Conservation (phyloP, 2,329 filamentous ascomycete genomes). For the Hypomyces perniciosus region DNA sequence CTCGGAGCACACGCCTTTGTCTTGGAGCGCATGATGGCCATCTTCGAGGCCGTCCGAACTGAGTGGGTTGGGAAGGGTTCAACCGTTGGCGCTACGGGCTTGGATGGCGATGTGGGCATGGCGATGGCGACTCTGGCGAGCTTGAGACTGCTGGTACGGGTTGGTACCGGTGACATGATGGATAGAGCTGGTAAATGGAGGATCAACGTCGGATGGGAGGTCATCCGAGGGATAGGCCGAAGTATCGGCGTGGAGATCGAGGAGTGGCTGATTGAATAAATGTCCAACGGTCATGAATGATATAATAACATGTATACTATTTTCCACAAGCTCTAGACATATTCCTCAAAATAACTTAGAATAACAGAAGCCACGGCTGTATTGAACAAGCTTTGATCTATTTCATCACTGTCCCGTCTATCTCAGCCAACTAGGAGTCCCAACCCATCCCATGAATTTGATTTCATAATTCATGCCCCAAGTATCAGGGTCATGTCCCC, state of each 20-base stretch:
- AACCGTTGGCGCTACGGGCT: slow-evolving; percentile 23
- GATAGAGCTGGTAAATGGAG: slow-evolving; percentile 70
- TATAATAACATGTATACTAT: too few species aligned
- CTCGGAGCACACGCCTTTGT: slow-evolving; percentile 72
- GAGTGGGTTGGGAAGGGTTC: slow-evolving; percentile 43
- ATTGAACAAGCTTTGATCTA: too few species aligned
- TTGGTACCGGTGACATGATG: slow-evolving; percentile 57
- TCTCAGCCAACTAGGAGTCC: too few species aligned
- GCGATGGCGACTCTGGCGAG: slow-evolving; percentile 68
- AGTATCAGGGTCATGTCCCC: too few species aligned
- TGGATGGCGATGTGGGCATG: slow-evolving; percentile 54
- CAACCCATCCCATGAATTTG: too few species aligned
- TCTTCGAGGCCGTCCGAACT: slow-evolving; percentile 60
- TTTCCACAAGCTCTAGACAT: too few species aligned
- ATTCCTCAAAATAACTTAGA: too few species aligned
- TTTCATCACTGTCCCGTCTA: too few species aligned
- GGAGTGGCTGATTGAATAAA: slow-evolving; percentile 65
- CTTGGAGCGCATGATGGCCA: slow-evolving; percentile 71
- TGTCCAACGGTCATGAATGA: too few species aligned
- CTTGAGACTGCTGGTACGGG: slow-evolving; percentile 61
- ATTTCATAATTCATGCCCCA: too few species aligned
- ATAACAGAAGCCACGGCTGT: too few species aligned
- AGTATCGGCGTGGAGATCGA: slow-evolving; percentile 73
- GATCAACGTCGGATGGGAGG: slow-evolving; percentile 74
- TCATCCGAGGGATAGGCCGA: slow-evolving; percentile 62